Evolutionary conservation across 495 filamentous ascomycete species (phyloP).

Genomic region (Alectoria sarmentosa): DNA sequence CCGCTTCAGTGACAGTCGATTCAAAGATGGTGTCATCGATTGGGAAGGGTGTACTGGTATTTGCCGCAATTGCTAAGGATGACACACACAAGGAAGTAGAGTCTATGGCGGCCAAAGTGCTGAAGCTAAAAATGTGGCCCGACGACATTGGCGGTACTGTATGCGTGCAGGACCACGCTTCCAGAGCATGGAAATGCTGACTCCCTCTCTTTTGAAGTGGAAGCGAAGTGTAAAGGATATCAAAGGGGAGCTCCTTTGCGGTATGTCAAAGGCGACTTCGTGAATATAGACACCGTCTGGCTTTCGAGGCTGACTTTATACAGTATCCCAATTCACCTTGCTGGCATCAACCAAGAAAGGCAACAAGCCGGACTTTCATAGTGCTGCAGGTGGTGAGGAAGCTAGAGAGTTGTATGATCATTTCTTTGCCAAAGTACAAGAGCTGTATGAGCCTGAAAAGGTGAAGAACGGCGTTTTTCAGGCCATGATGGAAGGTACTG

Average conservation of each 20-base stretch:
- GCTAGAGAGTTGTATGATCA: slow-evolving; percentile 75
- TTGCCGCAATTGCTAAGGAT: slow-evolving; percentile 83
- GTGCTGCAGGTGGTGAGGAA: slow-evolving; percentile 66
- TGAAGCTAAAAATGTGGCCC: slow-evolving; percentile 89
- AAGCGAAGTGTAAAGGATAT: slow-evolving; percentile 83
- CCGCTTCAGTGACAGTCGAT: slow-evolving; percentile 98
- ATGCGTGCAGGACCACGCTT: slow-evolving; percentile 21
- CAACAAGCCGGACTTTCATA: slow-evolving; percentile 91
- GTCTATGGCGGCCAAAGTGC: slow-evolving; percentile 69
- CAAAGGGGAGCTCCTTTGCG: slow-evolving; percentile 81
- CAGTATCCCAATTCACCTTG: slow-evolving; percentile 98
- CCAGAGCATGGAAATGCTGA: slow-evolving; percentile 19
- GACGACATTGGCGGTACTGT: slow-evolving; percentile 54
- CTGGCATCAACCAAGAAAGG: slow-evolving; percentile 89
- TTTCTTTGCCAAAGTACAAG: slow-evolving; percentile 70
- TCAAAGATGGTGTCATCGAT: slow-evolving; percentile 82
- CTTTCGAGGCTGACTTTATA: slow-evolving; percentile 13
- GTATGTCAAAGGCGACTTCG: slow-evolving; percentile 41
- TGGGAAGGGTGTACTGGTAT: slow-evolving; percentile 80
- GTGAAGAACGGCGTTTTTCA: slow-evolving; percentile 96
- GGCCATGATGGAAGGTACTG: slow-evolving; percentile 90
- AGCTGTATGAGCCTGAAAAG: slow-evolving; percentile 62
- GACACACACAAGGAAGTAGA: slow-evolving; percentile 89
- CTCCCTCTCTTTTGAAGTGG: slow-evolving; percentile 53
- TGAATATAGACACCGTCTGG: background rate